phyloP scores from a whole-genome alignment of 2,329 filamentous ascomycete genomes.

The Fusarium setosum region DNA sequence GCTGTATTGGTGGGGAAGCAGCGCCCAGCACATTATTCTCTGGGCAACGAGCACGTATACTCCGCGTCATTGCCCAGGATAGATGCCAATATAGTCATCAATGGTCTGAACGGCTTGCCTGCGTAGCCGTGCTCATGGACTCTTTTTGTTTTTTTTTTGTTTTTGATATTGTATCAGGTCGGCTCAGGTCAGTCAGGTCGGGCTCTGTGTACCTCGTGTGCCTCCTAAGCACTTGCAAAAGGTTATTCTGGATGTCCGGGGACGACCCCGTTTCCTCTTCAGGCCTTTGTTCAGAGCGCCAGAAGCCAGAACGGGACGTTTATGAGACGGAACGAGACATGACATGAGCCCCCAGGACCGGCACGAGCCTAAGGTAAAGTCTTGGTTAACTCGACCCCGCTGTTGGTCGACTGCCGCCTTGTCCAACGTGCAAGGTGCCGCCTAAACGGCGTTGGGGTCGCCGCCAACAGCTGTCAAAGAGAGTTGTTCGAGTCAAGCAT shows the following conservation, averaged over 20 bases:
- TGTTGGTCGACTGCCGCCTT: conserved; percentile 24
- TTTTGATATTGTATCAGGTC: conserved; percentile 12
- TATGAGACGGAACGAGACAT: conserved; percentile 25
- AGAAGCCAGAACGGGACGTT: conserved; percentile 22
- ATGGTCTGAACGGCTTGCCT: conserved; percentile 9
- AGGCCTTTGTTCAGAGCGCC: conserved; percentile 1
- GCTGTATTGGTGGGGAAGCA: conserved; percentile 33
- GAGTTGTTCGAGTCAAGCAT: conserved; percentile 6
- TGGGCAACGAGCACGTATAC: conserved; percentile 23
- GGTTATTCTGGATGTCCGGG: conserved; percentile 12
- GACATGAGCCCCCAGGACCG: conserved; percentile 27
- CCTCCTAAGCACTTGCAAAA: conserved; percentile 29
- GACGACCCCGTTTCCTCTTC: conserved; percentile 17
- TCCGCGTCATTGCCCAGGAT: conserved; percentile 30
- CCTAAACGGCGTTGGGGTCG: conserved; percentile 16
- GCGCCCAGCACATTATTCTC: conserved; percentile 21
- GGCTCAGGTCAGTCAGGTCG: no score
- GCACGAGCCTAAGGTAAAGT: conserved; percentile 31
- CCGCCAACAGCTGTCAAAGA: conserved; percentile 25
- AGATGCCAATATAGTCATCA: conserved; percentile 8
- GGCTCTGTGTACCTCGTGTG: conserved; percentile 2
- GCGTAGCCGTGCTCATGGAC: no score
- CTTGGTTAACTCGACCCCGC: conserved; percentile 22
- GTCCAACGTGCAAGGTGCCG: conserved; percentile 27
- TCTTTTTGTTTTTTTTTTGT: background rate